Evolutionary conservation across 1,284 basidiomycete species (phyloP).

Genomic region (Wallemia mellicola): DNA sequence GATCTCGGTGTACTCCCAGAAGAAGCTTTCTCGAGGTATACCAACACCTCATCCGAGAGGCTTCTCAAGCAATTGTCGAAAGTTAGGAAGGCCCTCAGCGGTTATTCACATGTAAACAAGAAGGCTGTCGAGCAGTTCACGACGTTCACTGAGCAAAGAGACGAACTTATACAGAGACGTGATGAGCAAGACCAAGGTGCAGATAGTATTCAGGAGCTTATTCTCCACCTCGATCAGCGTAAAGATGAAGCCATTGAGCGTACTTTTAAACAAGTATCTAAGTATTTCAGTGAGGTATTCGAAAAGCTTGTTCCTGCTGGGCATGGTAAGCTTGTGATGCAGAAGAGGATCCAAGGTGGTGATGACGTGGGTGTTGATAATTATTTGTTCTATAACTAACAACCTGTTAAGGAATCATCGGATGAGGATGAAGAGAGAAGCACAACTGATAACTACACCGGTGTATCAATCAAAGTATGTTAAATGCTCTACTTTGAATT

Average conservation of each 20-base stretch:
- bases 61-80: slow-evolving; percentile 66
- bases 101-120: slow-evolving; percentile 95
- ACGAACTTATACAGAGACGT: slow-evolving; percentile 55
- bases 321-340: slow-evolving; percentile 65
- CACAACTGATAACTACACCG: slow-evolving; percentile 76
- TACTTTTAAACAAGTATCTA: slow-evolving; percentile 91
- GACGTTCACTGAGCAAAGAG: slow-evolving; percentile 89
- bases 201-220: slow-evolving; percentile 70
- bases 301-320: slow-evolving; percentile 90
- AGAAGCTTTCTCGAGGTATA: slow-evolving; percentile 89
- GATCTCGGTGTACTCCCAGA: slow-evolving; percentile 88
- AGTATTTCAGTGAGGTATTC: slow-evolving; percentile 89
- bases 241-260: slow-evolving; percentile 97
- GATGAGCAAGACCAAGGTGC: slow-evolving; percentile 74
- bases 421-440: slow-evolving; percentile 35
- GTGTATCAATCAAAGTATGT: slow-evolving; percentile 88
- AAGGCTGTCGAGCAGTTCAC: slow-evolving; percentile 97
- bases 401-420: slow-evolving; percentile 38
- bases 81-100: slow-evolving; percentile 73
- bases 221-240: slow-evolving; percentile 73
- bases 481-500: no score
- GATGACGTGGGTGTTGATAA: slow-evolving; percentile 18
- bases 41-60: slow-evolving; percentile 45
- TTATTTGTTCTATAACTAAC: slow-evolving; percentile 7
- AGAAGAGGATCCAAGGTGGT: slow-evolving; percentile 46